phyloP scores from a whole-genome alignment of 2,329 filamentous ascomycete species.

The Fusarium pseudoanthophilum region DNA sequence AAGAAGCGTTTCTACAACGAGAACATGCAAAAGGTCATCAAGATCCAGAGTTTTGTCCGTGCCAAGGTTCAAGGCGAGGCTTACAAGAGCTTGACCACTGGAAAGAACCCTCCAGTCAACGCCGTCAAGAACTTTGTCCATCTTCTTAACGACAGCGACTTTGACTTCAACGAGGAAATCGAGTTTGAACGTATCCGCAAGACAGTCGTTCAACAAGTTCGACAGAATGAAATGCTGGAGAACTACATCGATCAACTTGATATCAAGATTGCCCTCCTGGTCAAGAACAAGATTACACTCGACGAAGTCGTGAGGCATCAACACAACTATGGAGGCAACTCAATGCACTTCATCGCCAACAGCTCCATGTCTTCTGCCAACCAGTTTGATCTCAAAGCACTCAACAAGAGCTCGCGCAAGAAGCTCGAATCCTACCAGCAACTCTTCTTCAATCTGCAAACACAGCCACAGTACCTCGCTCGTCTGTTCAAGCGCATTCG shows the following conservation, averaged over 20 bases:
- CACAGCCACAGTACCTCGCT: slow-evolving; percentile 93
- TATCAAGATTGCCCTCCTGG: slow-evolving; percentile 97
- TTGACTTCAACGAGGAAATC: slow-evolving; percentile 98
- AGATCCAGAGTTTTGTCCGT: slow-evolving; percentile 96
- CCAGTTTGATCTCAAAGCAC: slow-evolving; percentile 93
- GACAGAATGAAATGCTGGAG: slow-evolving; percentile 96
- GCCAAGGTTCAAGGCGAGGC: slow-evolving; percentile 96
- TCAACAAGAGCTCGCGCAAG: slow-evolving; percentile 95
- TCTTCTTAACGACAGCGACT: slow-evolving; percentile 95
- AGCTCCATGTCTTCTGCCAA: slow-evolving; percentile 89
- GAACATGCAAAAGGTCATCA: slow-evolving; percentile 99
- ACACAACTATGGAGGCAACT: slow-evolving; percentile 92
- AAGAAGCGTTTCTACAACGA: slow-evolving; percentile 90
- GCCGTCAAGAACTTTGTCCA: slow-evolving; percentile 99
- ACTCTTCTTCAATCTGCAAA: slow-evolving; percentile 96
- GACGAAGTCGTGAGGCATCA: slow-evolving; percentile 98
- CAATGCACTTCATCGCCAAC: slow-evolving; percentile 86
- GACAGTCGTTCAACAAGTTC: slow-evolving; percentile 95
- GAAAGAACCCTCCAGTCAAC: slow-evolving; percentile 95
- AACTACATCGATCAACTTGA: slow-evolving; percentile 98
- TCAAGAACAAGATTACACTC: slow-evolving; percentile 99
- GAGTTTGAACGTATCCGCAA: slow-evolving; percentile 96
- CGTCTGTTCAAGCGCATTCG: slow-evolving; percentile 86
- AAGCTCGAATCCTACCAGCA: slow-evolving; percentile 98
- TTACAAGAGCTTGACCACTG: slow-evolving; percentile 95